Conservation (phyloP, 805 yeast genomes). For the Suhomyces emberorum region DNA sequence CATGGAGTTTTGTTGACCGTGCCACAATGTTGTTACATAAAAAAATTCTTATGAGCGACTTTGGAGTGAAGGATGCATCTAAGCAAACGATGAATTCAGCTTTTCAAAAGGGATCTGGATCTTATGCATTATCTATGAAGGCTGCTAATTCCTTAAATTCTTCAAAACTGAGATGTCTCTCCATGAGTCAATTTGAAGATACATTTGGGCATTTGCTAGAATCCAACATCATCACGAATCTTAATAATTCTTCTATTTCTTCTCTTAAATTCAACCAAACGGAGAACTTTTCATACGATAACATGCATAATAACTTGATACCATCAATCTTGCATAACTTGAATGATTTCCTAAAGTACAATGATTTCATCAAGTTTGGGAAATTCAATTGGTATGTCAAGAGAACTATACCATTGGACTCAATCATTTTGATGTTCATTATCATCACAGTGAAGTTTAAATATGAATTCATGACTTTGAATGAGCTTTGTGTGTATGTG, state of each 20-base stretch:
- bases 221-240: slow-evolving; percentile 37
- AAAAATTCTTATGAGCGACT: slow-evolving; percentile 37
- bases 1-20: slow-evolving; percentile 54
- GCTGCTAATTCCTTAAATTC: neutral
- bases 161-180: slow-evolving; percentile 12
- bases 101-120: neutral
- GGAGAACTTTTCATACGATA: slow-evolving; percentile 47
- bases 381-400: slow-evolving; percentile 60
- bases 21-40: slow-evolving; percentile 45
- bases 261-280: slow-evolving; percentile 32
- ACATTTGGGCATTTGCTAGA: slow-evolving; percentile 38
- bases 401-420: slow-evolving; percentile 59
- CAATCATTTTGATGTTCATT: slow-evolving; percentile 49
- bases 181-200: slow-evolving; percentile 37
- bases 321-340: slow-evolving; percentile 57
- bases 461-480: slow-evolving; percentile 34
- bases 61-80: neutral
- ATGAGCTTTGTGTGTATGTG: slow-evolving; percentile 36
- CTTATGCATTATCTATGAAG: neutral
- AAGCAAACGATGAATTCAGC: neutral
- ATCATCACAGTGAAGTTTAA: slow-evolving; percentile 53
- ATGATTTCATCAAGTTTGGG: slow-evolving; percentile 50
- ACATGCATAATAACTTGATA: slow-evolving; percentile 49
- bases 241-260: slow-evolving; percentile 36
- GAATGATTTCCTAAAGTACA: slow-evolving; percentile 51